Percentiles rank a stretch among this genome's conserved stretches.
phyloP scores from a whole-genome alignment of 2,329 filamentous ascomycete species.

The Canariomyces notabilis region DNA sequence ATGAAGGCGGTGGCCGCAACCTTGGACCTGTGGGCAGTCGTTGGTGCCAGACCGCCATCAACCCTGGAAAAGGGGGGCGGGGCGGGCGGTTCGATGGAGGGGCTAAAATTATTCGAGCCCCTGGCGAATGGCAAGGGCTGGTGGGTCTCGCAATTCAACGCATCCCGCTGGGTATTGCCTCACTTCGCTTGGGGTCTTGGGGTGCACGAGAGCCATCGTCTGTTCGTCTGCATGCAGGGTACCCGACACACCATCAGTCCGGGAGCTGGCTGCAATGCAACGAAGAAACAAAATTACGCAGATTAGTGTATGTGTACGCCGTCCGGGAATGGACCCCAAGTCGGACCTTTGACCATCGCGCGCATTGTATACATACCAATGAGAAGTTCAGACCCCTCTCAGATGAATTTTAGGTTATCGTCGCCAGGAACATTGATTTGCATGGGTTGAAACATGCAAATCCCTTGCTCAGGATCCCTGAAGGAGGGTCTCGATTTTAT shows the following conservation, averaged over 20 bases:
- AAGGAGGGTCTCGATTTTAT: constrained; percentile 7
- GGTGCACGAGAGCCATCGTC: constrained; percentile 8
- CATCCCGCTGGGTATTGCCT: constrained; percentile 8
- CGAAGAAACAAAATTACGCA: background rate
- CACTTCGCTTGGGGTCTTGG: constrained; percentile 3
- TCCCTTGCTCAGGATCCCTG: background rate
- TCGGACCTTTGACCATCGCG: too few relatives aligned
- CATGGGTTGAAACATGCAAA: background rate
- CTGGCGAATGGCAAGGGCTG: constrained; percentile 10
- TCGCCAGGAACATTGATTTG: too few relatives aligned
- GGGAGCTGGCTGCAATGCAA: background rate
- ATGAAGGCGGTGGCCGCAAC: constrained; percentile 11
- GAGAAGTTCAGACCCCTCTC: too few relatives aligned
- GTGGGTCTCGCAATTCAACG: constrained; percentile 15
- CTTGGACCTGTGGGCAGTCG: constrained; percentile 10
- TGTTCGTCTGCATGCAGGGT: constrained; percentile 10
- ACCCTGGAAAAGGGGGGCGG: constrained; percentile 17
- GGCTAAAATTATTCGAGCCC: constrained; percentile 22
- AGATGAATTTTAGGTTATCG: too few relatives aligned
- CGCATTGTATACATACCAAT: too few relatives aligned
- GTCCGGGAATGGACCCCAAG: too few relatives aligned
- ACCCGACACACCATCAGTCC: background rate
- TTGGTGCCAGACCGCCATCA: constrained; percentile 17
- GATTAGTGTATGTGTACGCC: background rate
- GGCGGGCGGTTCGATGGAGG: constrained; percentile 17